These are phyloP conservation scores for Ogataea zsoltii DNA, from an alignment of 805 yeast species.

Conservation along the genomic window DNA sequence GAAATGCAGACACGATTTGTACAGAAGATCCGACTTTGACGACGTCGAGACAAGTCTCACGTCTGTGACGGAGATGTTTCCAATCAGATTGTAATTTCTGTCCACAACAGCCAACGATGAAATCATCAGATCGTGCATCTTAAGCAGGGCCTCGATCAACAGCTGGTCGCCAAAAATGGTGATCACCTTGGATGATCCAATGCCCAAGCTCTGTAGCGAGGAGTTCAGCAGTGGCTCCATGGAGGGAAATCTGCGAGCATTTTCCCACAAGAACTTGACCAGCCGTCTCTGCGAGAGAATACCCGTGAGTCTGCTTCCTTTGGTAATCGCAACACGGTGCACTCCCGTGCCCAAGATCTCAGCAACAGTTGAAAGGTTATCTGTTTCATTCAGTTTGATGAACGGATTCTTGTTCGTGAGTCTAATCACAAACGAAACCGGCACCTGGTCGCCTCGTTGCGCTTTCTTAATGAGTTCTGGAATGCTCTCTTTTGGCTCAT, in stretches of 20 bases:
- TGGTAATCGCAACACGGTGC: constrained; percentile 81
- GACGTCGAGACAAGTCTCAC: constrained; percentile 85
- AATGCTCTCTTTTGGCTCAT: constrained; percentile 41
- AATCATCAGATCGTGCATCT: constrained; percentile 82
- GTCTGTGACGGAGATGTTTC: constrained; percentile 93
- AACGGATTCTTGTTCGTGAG: constrained; percentile 89
- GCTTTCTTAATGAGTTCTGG: constrained; percentile 56
- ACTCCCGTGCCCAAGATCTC: constrained; percentile 94
- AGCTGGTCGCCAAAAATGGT: constrained; percentile 85
- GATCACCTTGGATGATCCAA: constrained; percentile 73
- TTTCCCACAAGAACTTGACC: constrained; percentile 85
- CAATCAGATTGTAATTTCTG: constrained; percentile 68
- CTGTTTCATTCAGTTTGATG: constrained; percentile 69
- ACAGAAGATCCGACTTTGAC: constrained; percentile 80
- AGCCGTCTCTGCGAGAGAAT: constrained; percentile 88
- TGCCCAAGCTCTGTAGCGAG: constrained; percentile 67
- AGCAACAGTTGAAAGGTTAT: constrained; percentile 70
- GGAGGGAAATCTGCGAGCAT: constrained; percentile 81
- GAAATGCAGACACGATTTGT: constrained; percentile 83
- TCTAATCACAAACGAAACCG: constrained; percentile 84
- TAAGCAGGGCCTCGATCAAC: constrained; percentile 80
- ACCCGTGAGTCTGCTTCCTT: constrained; percentile 65
- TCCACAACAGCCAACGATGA: constrained; percentile 94
- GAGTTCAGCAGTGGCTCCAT: constrained; percentile 74
- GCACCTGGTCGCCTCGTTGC: constrained; percentile 84